Percentiles rank a stretch among this genome's conserved stretches.
Conservation (phyloP, 495 filamentous ascomycete genomes). For the Stereocaulon alpinum region DNA sequence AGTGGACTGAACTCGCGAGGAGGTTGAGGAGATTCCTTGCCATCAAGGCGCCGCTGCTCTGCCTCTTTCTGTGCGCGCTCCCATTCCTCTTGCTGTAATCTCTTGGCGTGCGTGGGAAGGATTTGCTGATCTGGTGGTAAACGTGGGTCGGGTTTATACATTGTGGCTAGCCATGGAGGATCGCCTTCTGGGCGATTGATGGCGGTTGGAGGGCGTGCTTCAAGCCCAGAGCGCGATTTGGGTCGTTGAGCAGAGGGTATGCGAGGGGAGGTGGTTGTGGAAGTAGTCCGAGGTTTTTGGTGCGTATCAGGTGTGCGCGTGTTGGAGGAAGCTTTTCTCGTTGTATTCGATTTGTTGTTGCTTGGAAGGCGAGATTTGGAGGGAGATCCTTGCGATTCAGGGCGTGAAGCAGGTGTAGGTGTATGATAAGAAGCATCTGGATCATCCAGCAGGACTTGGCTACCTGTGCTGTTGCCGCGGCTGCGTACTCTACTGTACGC, state of each 20-base stretch:
- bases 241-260: slow-evolving; percentile 41
- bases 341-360: slow-evolving; percentile 24
- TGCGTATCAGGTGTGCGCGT: slow-evolving; percentile 19
- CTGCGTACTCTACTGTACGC: slow-evolving; percentile 51
- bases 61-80: slow-evolving; percentile 45
- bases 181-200: slow-evolving; percentile 84
- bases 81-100: slow-evolving; percentile 90
- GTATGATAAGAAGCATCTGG: slow-evolving; percentile 30
- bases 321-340: slow-evolving; percentile 23
- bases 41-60: slow-evolving; percentile 2
- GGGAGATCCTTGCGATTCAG: slow-evolving; percentile 32
- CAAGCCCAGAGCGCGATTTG: slow-evolving; percentile 51
- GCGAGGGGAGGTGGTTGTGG: slow-evolving; percentile 42
- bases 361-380: slow-evolving; percentile 20
- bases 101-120: slow-evolving; percentile 83
- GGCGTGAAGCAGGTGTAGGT: slow-evolving; percentile 39
- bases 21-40: slow-evolving; percentile 1
- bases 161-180: slow-evolving; percentile 86
- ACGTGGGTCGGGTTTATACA: slow-evolving; percentile 92
- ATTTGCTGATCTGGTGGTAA: slow-evolving; percentile 93
- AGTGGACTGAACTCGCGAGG: slow-evolving; percentile 11
- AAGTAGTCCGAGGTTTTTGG: slow-evolving; percentile 57
- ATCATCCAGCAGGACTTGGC: slow-evolving; percentile 45
- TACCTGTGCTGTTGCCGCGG: slow-evolving; percentile 60
- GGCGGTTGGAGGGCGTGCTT: slow-evolving; percentile 45